Evolutionary conservation across 768 basidiomycete genomes (phyloP), one percentile per base, ranked within the genome.

Genomic region (Hericium coralloides): DNA sequence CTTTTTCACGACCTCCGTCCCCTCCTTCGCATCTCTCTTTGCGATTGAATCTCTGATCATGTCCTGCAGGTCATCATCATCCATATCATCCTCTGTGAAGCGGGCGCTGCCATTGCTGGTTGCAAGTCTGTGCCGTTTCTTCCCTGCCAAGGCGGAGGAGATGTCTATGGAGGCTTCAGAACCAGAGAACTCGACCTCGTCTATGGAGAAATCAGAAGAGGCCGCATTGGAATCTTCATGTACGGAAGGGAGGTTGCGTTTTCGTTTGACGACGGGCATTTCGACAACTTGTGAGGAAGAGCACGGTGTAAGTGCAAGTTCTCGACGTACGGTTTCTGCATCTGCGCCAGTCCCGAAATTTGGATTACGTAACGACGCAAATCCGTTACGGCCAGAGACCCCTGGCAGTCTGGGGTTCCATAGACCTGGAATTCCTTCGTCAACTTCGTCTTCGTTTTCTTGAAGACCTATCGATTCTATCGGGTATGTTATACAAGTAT

Each of bases 1-100:
- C 64, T 84, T 87, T 68, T 91, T 95, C 53, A 94, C 70, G 9
- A 90, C 60, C 52, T 87, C 80, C 0, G 85, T 88, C 1, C 92
- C 92, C 43, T 77, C 78, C 68, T 89, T 89, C 10, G 87, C 69
- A 66, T 92, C 80, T 39, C 87, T 74, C 69, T 85, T 90, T 7
- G 79, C 70, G 56, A 92, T 88, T 51, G 87, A 83, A 17, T 79
- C 73, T 45, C 81, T 77, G 41, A 94, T 82, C 55, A 92, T 80
- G 18, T 82, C 74, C 26, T 76, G 74, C 45, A 92, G 76, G 1
- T 79, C 83, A 6, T 84, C 80, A 49, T 62, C 69, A 17, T 70
- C 69, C 10, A 83, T 82, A 59, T 76, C 75, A 7, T 72, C 74
- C 14, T 68, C 69, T 43, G 70, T 66, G 2, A 62, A 61, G 6